phyloP scores from a whole-genome alignment of 225 moss, liverwort and hornwort genomes.

The Ulota crispa region DNA sequence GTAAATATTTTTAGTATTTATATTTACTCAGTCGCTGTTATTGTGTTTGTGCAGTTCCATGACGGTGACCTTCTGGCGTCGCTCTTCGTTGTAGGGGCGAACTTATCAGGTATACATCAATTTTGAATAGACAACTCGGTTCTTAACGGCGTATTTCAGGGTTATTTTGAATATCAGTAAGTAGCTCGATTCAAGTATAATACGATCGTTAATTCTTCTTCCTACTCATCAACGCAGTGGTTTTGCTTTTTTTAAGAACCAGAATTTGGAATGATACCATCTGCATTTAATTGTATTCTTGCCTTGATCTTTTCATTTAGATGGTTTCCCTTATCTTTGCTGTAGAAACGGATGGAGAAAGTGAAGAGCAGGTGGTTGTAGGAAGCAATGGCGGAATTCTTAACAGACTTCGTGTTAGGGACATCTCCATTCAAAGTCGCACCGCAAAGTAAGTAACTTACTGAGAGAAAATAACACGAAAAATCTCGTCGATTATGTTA shows the following conservation, averaged over 20 bases:
- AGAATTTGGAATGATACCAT: background rate
- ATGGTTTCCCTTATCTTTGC: background rate
- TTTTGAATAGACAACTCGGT: background rate
- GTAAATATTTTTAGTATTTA: background rate
- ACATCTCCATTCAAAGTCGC: conserved; percentile 93
- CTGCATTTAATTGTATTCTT: conserved; percentile 2
- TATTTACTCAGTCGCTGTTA: background rate
- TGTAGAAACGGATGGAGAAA: conserved; percentile 65
- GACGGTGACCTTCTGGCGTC: conserved; percentile 60
- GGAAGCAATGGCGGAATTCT: conserved; percentile 92
- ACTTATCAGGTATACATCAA: conserved; percentile 47
- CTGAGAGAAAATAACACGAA: no score
- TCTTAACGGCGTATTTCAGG: background rate
- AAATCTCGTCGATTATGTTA: no score
- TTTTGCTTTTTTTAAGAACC: background rate
- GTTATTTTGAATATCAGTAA: background rate
- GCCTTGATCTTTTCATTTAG: background rate
- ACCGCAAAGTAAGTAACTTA: conserved; percentile 68
- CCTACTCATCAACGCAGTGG: background rate
- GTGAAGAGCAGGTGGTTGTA: conserved; percentile 90
- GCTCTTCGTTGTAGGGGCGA: conserved; percentile 62
- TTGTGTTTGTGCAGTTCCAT: conserved; percentile 46
- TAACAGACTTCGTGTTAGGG: conserved; percentile 91
- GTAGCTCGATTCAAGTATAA: background rate
- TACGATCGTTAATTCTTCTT: background rate